A percentile compares a stretch with the other conserved stretches of the same genome.
Evolutionary conservation across 176 grass and related monocot species (phyloP).

Genomic region (Ensete ventricosum): DNA sequence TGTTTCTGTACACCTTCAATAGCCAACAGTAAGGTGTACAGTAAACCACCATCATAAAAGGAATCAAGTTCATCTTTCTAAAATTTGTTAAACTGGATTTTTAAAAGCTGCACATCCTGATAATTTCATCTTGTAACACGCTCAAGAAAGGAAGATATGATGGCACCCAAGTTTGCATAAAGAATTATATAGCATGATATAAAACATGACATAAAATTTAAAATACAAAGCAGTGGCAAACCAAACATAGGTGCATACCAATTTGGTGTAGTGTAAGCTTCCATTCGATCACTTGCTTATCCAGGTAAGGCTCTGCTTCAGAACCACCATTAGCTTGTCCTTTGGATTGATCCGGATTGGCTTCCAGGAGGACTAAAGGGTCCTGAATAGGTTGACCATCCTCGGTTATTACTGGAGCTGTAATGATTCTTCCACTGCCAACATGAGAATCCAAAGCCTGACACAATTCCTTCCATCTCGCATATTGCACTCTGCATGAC

Average conservation of each 20-base stretch:
- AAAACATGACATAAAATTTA: too few species aligned
- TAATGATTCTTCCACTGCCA: conserved; percentile 85
- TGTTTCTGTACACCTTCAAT: too few species aligned
- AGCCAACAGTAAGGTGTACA: not conserved
- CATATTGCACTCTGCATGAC: conserved; percentile 59
- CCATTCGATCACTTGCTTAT: conserved; percentile 90
- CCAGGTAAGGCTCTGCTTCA: conserved; percentile 19
- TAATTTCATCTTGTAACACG: not conserved
- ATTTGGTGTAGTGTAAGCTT: conserved; percentile 98
- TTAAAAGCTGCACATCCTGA: not conserved
- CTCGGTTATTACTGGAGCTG: conserved; percentile 85
- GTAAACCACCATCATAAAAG: not conserved
- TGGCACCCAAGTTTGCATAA: too few species aligned
- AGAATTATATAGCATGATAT: too few species aligned
- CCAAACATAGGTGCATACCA: conserved; percentile 33
- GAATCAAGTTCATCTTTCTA: not conserved
- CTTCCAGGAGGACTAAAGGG: conserved; percentile 85
- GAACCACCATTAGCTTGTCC: conserved; percentile 14
- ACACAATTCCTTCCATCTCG: conserved; percentile 90
- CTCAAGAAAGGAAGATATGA: not conserved
- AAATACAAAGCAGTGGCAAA: not conserved
- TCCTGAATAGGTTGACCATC: conserved; percentile 79
- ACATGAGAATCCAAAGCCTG: conserved; percentile 84
- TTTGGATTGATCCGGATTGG: conserved; percentile 30
- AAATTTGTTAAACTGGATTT: not conserved